Percentiles rank a stretch among this genome's conserved stretches.
Conservation (phyloP, 768 basidiomycete genomes). For the Hirschioporus abietinus region DNA sequence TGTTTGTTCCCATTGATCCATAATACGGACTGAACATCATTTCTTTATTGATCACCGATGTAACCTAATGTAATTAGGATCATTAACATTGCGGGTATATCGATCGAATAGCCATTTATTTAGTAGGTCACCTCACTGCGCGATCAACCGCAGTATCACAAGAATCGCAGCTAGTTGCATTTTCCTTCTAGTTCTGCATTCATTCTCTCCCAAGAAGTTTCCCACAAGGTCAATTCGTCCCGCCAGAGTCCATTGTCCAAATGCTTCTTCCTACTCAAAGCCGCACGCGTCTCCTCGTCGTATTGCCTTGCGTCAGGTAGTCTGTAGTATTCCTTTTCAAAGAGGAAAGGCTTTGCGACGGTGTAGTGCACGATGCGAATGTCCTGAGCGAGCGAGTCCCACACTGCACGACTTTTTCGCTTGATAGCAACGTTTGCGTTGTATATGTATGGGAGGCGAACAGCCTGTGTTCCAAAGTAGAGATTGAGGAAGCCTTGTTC, state of each 20-base stretch:
- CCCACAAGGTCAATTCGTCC: not conserved
- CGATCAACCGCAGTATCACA: too few species aligned
- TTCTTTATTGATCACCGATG: too few species aligned
- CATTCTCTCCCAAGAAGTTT: not conserved
- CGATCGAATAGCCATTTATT: too few species aligned
- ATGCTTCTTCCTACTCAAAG: not conserved
- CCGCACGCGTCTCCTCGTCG: not conserved
- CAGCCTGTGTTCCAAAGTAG: constrained; percentile 30
- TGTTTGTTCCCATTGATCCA: too few species aligned
- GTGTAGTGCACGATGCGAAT: constrained; percentile 36
- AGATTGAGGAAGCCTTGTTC: constrained; percentile 39
- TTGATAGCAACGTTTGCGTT: constrained; percentile 39
- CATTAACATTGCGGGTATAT: too few species aligned
- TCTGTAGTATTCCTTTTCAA: not conserved
- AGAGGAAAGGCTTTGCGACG: constrained; percentile 25
- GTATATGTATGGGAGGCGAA: constrained; percentile 35
- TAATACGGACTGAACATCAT: too few species aligned
- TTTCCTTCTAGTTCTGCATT: not conserved
- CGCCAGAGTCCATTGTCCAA: not conserved
- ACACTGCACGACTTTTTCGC: constrained; percentile 24
- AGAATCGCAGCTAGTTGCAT: not conserved
- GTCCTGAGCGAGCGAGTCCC: constrained; percentile 28
- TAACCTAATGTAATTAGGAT: too few species aligned
- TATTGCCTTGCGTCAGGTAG: not conserved
- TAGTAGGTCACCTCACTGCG: too few species aligned